Percentiles rank a stretch among this genome's conserved stretches.
phyloP scores from a whole-genome alignment of 352 stramenopile species.

The Pelagophyceae sp. region DNA sequence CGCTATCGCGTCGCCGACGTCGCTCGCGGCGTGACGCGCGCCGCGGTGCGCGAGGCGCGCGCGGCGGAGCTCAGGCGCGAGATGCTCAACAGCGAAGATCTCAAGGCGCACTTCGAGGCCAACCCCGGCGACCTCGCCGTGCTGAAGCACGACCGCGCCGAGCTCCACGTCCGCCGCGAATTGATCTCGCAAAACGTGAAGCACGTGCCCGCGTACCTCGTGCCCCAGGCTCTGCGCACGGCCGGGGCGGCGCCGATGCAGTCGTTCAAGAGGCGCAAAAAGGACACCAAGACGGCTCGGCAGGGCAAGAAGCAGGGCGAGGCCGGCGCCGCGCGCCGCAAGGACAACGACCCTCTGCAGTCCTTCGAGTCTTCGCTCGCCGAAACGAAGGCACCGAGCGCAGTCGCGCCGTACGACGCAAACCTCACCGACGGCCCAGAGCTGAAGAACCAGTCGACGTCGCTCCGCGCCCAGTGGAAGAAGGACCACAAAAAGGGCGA shows the following conservation, averaged over 20 bases:
- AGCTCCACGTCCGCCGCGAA: slow-evolving; percentile 59
- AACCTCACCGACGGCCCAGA: slow-evolving; percentile 41
- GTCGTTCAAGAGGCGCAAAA: slow-evolving; percentile 68
- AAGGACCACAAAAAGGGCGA: slow-evolving; percentile 67
- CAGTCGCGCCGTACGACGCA: not conserved
- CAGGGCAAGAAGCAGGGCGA: slow-evolving; percentile 30
- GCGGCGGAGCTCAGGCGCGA: slow-evolving; percentile 91
- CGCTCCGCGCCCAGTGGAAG: slow-evolving; percentile 86
- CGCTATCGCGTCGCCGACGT: slow-evolving; percentile 92
- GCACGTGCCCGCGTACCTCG: slow-evolving; percentile 90
- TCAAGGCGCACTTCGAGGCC: slow-evolving; percentile 91
- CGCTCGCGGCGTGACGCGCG: slow-evolving; percentile 79
- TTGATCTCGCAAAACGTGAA: slow-evolving; percentile 24
- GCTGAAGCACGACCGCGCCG: slow-evolving; percentile 88
- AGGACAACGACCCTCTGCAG: slow-evolving; percentile 92
- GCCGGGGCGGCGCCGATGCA: slow-evolving; percentile 56
- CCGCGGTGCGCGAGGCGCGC: slow-evolving; percentile 84
- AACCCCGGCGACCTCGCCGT: slow-evolving; percentile 81
- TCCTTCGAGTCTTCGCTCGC: slow-evolving; percentile 67
- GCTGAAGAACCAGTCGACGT: slow-evolving; percentile 44
- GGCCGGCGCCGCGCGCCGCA: slow-evolving; percentile 52
- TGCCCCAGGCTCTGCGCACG: slow-evolving; percentile 86
- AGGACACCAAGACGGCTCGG: slow-evolving; percentile 53
- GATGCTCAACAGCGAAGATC: slow-evolving; percentile 93
- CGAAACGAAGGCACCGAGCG: slow-evolving; percentile 8